phyloP scores from a whole-genome alignment of 441 rosid species.

The Lagerstroemia fauriei region DNA sequence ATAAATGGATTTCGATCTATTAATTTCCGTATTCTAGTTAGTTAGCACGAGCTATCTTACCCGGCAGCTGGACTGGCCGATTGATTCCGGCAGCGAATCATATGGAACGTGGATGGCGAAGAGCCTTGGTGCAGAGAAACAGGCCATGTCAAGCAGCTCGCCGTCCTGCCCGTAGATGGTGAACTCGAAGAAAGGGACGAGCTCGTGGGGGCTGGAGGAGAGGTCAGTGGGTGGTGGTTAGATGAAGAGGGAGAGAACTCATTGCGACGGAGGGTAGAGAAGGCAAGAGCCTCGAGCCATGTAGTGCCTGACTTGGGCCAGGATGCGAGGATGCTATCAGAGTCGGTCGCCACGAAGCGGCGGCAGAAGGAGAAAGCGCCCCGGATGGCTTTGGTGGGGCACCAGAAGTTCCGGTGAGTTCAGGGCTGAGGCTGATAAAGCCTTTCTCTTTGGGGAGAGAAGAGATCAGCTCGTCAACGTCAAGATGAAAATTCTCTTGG shows the following conservation, averaged over 20 bases:
- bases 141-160: neutral
- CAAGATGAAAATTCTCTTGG: no score
- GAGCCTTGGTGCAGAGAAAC: neutral
- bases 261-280: neutral
- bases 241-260: neutral
- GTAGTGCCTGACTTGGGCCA: slow-evolving; percentile 12
- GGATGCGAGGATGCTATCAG: neutral
- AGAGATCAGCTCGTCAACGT: neutral
- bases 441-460: slow-evolving; percentile 4
- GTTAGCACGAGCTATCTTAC: no score
- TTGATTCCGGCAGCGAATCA: slow-evolving; percentile 8
- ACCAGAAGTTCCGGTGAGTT: slow-evolving; percentile 5
- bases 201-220: neutral
- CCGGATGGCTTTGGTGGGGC: neutral
- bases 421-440: neutral
- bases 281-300: slow-evolving; percentile 4
- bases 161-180: no score
- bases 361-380: neutral
- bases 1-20: no score
- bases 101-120: slow-evolving; percentile 9
- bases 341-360: neutral
- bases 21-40: no score
- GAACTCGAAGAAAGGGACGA: neutral
- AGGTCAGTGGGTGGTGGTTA: neutral
- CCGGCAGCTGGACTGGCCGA: neutral